Conservation (phyloP, 148 eudicot genomes). For the Nyssa sinensis region DNA sequence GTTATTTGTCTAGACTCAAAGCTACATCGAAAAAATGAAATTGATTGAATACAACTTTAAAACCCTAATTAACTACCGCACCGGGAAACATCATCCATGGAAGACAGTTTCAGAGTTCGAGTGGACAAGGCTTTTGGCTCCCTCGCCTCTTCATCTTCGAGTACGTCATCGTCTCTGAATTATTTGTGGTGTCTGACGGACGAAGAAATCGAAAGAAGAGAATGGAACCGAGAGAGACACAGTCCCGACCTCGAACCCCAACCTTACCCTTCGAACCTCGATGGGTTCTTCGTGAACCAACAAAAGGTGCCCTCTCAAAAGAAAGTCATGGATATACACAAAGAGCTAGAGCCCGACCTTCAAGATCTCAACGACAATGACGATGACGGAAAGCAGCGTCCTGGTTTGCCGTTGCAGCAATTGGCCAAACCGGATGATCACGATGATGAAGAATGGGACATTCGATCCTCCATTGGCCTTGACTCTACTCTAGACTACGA, state of each 20-base stretch:
- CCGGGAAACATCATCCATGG: slow-evolving; percentile 39
- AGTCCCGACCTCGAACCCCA: slow-evolving; percentile 17
- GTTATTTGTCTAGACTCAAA: too few species aligned
- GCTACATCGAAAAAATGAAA: too few species aligned
- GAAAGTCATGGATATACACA: too few species aligned
- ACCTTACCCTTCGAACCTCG: slow-evolving; percentile 30
- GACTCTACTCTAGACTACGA: slow-evolving; percentile 71
- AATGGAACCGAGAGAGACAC: slow-evolving; percentile 49
- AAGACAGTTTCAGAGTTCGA: slow-evolving; percentile 62
- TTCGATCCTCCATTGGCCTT: slow-evolving; percentile 55
- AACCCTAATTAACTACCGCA: not conserved
- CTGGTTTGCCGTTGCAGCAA: slow-evolving; percentile 3
- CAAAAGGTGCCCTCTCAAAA: not conserved
- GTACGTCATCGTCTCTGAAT: slow-evolving; percentile 9
- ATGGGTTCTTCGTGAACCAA: slow-evolving; percentile 21
- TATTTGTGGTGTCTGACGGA: slow-evolving; percentile 72
- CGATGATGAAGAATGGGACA: slow-evolving; percentile 42
- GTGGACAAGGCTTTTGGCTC: slow-evolving; percentile 59
- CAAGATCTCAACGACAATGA: slow-evolving; percentile 25
- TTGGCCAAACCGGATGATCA: slow-evolving; percentile 13
- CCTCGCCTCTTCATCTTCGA: slow-evolving; percentile 38
- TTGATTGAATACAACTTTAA: too few species aligned
- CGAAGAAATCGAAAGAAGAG: slow-evolving; percentile 50
- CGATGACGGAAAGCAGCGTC: slow-evolving; percentile 10
- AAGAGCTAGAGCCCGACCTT: slow-evolving; percentile 33